Conservation (phyloP, 495 filamentous ascomycete genomes). For the Letharia lupina region DNA sequence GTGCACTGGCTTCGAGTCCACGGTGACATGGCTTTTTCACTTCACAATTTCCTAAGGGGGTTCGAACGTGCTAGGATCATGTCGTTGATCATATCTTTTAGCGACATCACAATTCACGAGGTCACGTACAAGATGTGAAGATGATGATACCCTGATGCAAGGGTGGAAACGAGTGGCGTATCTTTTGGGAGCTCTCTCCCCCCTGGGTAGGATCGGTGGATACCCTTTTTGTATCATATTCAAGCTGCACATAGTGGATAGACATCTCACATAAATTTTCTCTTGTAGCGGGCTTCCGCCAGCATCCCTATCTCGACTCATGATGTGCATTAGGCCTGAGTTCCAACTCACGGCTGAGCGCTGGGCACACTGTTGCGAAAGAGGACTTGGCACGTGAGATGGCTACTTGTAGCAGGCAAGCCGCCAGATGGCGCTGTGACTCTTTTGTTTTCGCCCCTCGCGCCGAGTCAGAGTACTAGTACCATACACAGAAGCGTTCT, state of each 20-base stretch:
- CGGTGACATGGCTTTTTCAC: background rate
- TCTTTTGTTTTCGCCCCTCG: too few relatives aligned
- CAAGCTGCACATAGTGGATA: background rate
- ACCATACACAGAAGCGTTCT: too few relatives aligned
- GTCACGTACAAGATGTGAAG: background rate
- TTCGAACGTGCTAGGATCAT: background rate
- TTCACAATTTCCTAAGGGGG: background rate
- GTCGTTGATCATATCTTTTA: background rate
- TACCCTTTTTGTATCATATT: background rate
- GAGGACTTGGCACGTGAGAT: too few relatives aligned
- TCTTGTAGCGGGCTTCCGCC: background rate
- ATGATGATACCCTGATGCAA: background rate
- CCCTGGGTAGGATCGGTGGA: too few relatives aligned
- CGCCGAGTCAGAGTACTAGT: too few relatives aligned
- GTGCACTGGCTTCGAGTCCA: background rate
- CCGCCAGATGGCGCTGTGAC: too few relatives aligned
- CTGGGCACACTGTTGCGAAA: too few relatives aligned
- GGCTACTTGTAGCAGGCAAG: too few relatives aligned
- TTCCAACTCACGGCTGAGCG: too few relatives aligned
- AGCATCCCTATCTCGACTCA: background rate
- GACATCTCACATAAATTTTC: background rate
- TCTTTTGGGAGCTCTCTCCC: background rate
- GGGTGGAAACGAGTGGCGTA: background rate
- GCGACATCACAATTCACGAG: constrained; percentile 2
- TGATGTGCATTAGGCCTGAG: too few relatives aligned